Base-by-base conservation (phyloP, 805 yeast species). In the Diddensiella santjacobensis region DNA sequence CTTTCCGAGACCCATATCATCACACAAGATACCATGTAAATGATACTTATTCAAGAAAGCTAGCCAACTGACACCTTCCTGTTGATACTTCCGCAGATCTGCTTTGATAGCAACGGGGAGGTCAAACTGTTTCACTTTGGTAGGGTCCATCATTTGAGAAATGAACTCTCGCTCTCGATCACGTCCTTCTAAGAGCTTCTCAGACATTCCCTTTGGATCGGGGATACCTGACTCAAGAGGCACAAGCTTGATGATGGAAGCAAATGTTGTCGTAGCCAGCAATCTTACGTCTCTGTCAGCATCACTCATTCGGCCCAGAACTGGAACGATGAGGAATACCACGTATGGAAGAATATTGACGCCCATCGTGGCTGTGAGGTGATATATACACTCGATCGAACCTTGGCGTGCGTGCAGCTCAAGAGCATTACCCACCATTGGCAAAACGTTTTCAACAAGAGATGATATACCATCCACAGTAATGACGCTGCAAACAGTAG, bases 1-100 rank as follows among this genome's bases (percentile, higher is more conserved):
- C 65, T 93, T 93, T 45, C 99, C 99, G 24, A 93, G 74, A 4
- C 99, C 99, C 99, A 93, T 93, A 80, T 93, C 99, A 65, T 93
- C 99, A 79, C 99, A 93, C 42, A 93, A 72, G 60, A 93, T 91
- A 46, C 99, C 99, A 69, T 93, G 99, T 45, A 93, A 71, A 65
- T 91, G 96, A 63, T 93, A 93, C 60, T 87, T 87, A 70, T 93
- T 93, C 60, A 93, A 75, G 62, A 93, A 93, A 5, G 96, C 96
- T 46, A 93, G 73, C 99, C 99, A 93, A 64, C 91, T 93, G 33
- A 93, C 95, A 67, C 99, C 99, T 52, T 93, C 98, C 65, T 93
- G 98, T 69, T 93, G 99, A 63, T 93, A 93, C 54, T 87, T 85
- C 64, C 99, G 80, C 54, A 93, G 74, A 0, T 95, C 87, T 0